These are phyloP conservation scores for Suhomyces faveliae DNA, from an alignment of 805 yeast species.

Conservation along the genomic window DNA sequence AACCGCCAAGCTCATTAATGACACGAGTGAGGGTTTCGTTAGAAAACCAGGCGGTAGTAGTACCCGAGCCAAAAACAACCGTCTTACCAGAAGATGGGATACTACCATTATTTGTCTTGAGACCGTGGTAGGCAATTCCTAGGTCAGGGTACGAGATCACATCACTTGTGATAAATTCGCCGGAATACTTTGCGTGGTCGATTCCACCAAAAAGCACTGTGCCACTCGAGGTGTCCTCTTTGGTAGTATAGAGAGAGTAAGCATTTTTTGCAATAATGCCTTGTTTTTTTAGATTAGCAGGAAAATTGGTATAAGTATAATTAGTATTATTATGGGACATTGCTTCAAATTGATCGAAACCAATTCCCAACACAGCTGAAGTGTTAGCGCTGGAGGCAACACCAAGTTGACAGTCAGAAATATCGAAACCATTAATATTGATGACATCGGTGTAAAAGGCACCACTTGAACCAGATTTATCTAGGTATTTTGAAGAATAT, in stretches of 20 bases:
- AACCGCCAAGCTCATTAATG: not conserved
- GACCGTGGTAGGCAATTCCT: not conserved
- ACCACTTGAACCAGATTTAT: not conserved
- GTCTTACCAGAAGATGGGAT: not conserved
- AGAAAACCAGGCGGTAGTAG: not conserved
- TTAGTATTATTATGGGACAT: no score
- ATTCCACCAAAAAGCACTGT: slow-evolving; percentile 1
- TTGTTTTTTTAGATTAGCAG: not conserved
- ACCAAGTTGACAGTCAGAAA: not conserved
- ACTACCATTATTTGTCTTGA: not conserved
- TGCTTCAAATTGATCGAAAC: not conserved
- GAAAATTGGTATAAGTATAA: not conserved
- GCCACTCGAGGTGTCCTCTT: not conserved
- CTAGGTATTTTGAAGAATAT: no score
- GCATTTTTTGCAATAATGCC: slow-evolving; percentile 1
- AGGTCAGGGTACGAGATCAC: not conserved
- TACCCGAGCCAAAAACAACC: not conserved
- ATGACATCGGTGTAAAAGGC: not conserved
- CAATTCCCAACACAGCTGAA: not conserved
- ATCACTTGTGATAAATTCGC: not conserved
- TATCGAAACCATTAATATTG: not conserved
- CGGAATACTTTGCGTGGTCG: slow-evolving; percentile 4
- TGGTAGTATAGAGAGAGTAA: not conserved
- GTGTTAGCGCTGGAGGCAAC: not conserved
- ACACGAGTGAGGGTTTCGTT: not conserved